phyloP scores from a whole-genome alignment of 108 stramenopile species.

The Skeletonema marinoi region DNA sequence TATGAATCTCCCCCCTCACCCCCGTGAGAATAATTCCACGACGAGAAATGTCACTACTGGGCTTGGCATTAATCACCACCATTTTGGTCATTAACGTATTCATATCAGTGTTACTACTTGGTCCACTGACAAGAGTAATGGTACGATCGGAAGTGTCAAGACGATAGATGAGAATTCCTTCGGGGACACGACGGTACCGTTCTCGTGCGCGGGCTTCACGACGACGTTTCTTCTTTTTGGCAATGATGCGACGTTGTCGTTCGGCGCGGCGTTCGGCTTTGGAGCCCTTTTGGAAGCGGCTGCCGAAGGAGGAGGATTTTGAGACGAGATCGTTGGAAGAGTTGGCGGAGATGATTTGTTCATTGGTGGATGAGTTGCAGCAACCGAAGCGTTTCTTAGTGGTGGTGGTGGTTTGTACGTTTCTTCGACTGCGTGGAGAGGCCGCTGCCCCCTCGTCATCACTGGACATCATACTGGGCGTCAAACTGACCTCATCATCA shows the following conservation, averaged over 20 bases:
- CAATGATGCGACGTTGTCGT: slow-evolving; percentile 12
- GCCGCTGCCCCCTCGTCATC: slow-evolving; percentile 7
- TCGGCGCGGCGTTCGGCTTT: slow-evolving; percentile 37
- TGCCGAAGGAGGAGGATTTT: neutral
- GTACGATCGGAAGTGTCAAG: slow-evolving; percentile 74
- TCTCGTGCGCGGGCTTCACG: slow-evolving; percentile 32
- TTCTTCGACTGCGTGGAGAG: neutral
- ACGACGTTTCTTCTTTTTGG: slow-evolving; percentile 49
- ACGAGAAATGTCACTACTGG: slow-evolving; percentile 53
- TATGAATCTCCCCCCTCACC: slow-evolving; percentile 45
- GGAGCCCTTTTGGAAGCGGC: neutral
- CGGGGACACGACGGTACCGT: slow-evolving; percentile 68
- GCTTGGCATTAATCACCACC: slow-evolving; percentile 58
- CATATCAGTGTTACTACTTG: slow-evolving; percentile 63
- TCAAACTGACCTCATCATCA: slow-evolving; percentile 3
- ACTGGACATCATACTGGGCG: slow-evolving; percentile 21
- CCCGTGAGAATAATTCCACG: slow-evolving; percentile 64
- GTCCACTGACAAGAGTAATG: slow-evolving; percentile 59
- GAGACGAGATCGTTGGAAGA: neutral
- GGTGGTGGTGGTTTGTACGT: too few species aligned
- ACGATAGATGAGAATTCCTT: slow-evolving; percentile 82
- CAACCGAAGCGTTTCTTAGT: neutral
- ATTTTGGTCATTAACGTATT: slow-evolving; percentile 48
- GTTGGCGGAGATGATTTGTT: too few species aligned
- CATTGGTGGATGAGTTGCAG: neutral